These are phyloP conservation scores for Collybia nuda DNA, from an alignment of 768 basidiomycete genomes.

Conservation along the genomic window DNA sequence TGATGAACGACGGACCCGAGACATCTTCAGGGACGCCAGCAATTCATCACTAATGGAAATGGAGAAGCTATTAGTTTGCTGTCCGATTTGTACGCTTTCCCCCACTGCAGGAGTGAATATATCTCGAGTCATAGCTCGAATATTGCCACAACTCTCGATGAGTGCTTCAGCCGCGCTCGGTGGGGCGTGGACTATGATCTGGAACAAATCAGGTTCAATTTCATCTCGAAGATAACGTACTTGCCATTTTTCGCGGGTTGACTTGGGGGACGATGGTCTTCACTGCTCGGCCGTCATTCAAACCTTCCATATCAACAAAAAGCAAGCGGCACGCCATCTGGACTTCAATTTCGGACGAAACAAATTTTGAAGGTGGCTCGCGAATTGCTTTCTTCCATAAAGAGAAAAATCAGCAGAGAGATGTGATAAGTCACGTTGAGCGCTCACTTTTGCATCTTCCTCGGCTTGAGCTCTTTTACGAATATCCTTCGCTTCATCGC, in stretches of 20 bases:
- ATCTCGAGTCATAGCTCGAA: conserved; percentile 90
- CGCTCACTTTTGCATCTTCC: conserved; percentile 74
- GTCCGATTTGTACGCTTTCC: conserved; percentile 89
- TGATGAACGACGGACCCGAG: conserved; percentile 58
- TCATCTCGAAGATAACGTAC: conserved; percentile 12
- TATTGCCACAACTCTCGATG: conserved; percentile 77
- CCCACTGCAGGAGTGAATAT: conserved; percentile 77
- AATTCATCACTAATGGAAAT: conserved; percentile 92
- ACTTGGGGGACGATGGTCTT: conserved; percentile 97
- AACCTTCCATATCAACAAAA: conserved; percentile 94
- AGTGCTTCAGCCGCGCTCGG: conserved; percentile 66
- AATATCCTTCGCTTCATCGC: conserved; percentile 77
- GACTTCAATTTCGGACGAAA: conserved; percentile 72
- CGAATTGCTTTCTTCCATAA: conserved; percentile 61
- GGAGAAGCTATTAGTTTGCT: conserved; percentile 93
- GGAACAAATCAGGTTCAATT: conserved; percentile 2
- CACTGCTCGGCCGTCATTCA: conserved; percentile 95
- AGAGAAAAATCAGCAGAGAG: conserved; percentile 2
- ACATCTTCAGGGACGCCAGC: conserved; percentile 77
- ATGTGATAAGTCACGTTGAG: neutral
- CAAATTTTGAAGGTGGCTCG: conserved; percentile 91
- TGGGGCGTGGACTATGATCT: conserved; percentile 91
- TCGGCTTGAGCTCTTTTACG: conserved; percentile 65
- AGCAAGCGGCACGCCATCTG: conserved; percentile 84
- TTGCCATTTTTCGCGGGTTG: conserved; percentile 92